Evolutionary conservation across 1,139 yeast species (phyloP).

Genomic region (Saccharomycopsis hybrid): DNA sequence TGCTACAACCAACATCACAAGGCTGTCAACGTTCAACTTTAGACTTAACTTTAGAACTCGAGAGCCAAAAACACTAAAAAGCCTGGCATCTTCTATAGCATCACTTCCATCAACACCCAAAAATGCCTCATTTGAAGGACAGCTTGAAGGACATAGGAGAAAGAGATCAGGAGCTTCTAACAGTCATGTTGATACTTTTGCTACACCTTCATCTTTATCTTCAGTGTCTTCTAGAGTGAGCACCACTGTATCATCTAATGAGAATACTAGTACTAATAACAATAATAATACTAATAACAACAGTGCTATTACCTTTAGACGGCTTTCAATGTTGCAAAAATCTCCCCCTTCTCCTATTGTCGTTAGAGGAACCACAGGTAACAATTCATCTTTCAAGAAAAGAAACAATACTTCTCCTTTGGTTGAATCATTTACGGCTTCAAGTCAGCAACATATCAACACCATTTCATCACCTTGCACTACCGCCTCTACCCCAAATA

Average conservation of each 20-base stretch:
- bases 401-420: slow-evolving; percentile 9
- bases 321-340: slow-evolving; percentile 11
- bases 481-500: not conserved
- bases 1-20: not conserved
- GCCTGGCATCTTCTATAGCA: not conserved
- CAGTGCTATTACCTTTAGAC: slow-evolving; percentile 3
- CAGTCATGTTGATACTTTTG: too few relatives aligned
- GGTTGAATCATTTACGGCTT: slow-evolving; percentile 8
- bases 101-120: not conserved
- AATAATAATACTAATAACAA: too few relatives aligned
- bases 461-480: too few relatives aligned
- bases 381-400: not conserved
- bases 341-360: slow-evolving; percentile 2
- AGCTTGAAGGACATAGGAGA: too few relatives aligned
- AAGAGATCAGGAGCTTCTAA: too few relatives aligned
- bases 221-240: too few relatives aligned
- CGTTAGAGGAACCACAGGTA: not conserved
- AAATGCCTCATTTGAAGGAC: not conserved
- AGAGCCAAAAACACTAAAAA: not conserved
- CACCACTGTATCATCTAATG: too few relatives aligned
- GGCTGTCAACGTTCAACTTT: slow-evolving; percentile 16
- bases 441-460: too few relatives aligned
- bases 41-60: slow-evolving; percentile 3
- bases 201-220: too few relatives aligned
- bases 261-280: too few relatives aligned